Evolutionary conservation across 2,329 filamentous ascomycete genomes (phyloP), one percentile per base, ranked within the genome.

Genomic region (Ophiocordyceps australis): DNA sequence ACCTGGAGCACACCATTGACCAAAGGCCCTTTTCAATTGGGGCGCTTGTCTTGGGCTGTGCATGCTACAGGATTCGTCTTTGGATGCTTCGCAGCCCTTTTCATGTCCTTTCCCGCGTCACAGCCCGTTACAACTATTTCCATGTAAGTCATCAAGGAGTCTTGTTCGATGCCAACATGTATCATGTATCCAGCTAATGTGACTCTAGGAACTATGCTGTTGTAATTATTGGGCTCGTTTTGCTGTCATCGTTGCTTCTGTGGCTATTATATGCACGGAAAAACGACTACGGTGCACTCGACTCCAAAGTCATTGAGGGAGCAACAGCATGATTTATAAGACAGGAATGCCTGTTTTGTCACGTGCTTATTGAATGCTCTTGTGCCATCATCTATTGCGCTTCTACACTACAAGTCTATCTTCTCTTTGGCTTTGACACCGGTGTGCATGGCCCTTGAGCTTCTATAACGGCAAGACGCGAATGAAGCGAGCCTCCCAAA

Each of bases 71-170:
- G 17, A 4, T 28, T 30, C 13, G 16, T 30, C 10, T 28, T 30
- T 18, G 29, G 25, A 9, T 30, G 29, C 14, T 30, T 28, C 26
- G 28, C 28, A 26, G 17, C 26, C 8, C 14, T 30, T n/a, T 30
- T 30, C 29, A 30, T 30, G 29, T 30, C 29, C 11, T 28, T 30
- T 15, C 29, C 29, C 4, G 29, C 28, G 5, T 24, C 25, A 14
- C 14, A 24, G 16, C 29, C 29, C 7, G 29, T 30, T 13, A 19
- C 22, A 8, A 26, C 25, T 14, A 24, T 21, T 12, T 25, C 15
- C 14, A 30, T 30, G 29, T 30, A 16, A 30, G 29, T n/a, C n/a
- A n/a, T n/a, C n/a, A n/a, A n/a, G n/a, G n/a, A n/a, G n/a, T n/a
- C n/a, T n/a, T 25, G 13, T 8, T 19, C 10, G 5, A 12, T 18